These are phyloP conservation scores for Coprinopsis strossmayeri DNA, from an alignment of 768 basidiomycete genomes.

Conservation along the genomic window DNA sequence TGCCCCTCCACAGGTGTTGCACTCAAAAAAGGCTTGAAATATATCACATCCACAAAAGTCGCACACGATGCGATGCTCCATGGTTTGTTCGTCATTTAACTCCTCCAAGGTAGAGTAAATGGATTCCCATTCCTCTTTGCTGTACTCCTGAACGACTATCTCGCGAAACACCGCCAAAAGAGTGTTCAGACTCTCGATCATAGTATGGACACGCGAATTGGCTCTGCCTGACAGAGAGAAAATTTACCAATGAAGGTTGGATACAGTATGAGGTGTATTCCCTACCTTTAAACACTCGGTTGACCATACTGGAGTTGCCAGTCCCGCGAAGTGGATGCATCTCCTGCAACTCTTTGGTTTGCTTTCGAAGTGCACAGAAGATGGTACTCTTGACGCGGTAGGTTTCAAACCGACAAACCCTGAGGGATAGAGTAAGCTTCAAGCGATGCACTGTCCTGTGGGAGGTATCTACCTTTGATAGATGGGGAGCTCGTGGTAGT, in stretches of 20 bases:
- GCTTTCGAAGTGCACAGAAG: constrained; percentile 43
- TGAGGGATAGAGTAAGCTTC: constrained; percentile 20
- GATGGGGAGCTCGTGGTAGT: constrained; percentile 70
- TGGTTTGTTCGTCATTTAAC: constrained; percentile 5
- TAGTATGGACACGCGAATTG: neutral
- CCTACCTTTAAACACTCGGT: neutral
- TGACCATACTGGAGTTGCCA: neutral
- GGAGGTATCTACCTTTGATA: constrained; percentile 56
- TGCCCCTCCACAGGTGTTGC: constrained; percentile 35
- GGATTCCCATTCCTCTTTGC: constrained; percentile 6
- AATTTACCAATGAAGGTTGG: neutral
- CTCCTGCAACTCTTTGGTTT: constrained; percentile 19
- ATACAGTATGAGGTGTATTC: neutral
- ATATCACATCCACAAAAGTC: constrained; percentile 82
- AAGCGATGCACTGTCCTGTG: neutral
- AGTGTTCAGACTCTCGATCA: constrained; percentile 21
- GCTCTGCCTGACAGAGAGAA: neutral
- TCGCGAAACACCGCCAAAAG: constrained; percentile 44
- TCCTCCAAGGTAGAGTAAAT: constrained; percentile 5
- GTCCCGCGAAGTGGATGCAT: constrained; percentile 1
- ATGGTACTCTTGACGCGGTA: constrained; percentile 70
- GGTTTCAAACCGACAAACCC: constrained; percentile 74
- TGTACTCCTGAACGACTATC: constrained; percentile 45
- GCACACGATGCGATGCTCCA: constrained; percentile 37
- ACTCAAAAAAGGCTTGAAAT: constrained; percentile 79